These are phyloP conservation scores for Ailanthus altissimus DNA, from an alignment of 345 rosid genomes.

Conservation along the genomic window DNA sequence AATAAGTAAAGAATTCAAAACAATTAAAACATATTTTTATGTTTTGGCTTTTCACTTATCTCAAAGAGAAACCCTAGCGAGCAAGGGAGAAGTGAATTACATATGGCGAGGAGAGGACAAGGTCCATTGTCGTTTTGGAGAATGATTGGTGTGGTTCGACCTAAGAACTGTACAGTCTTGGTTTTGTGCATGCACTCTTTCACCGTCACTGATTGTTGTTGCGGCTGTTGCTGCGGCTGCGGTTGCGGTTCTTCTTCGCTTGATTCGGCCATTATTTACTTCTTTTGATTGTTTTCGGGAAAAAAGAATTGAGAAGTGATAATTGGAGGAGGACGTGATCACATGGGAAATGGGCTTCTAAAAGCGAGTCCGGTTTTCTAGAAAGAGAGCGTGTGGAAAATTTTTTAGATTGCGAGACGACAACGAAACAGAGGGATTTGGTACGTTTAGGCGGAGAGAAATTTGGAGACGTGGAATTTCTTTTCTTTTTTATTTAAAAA, in stretches of 20 bases:
- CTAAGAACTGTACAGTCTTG: conserved; percentile 79
- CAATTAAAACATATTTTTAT: not conserved
- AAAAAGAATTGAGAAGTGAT: not conserved
- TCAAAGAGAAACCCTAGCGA: conserved; percentile 33
- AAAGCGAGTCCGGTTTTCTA: not conserved
- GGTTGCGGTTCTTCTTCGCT: conserved; percentile 36
- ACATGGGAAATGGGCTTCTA: not conserved
- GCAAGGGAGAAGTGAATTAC: conserved; percentile 37
- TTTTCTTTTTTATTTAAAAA: not conserved
- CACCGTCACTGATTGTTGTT: conserved; percentile 23
- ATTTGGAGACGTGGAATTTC: conserved; percentile 6
- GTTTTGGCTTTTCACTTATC: not conserved
- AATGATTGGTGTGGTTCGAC: conserved; percentile 80
- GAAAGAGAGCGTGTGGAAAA: not conserved
- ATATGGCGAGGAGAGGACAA: conserved; percentile 96
- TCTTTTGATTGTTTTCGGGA: not conserved
- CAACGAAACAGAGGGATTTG: not conserved
- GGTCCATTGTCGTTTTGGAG: conserved; percentile 99
- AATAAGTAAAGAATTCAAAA: not conserved
- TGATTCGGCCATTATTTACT: conserved; percentile 13
- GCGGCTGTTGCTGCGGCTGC: not conserved
- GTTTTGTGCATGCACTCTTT: conserved; percentile 71
- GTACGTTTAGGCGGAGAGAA: not conserved
- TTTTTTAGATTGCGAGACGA: not conserved
- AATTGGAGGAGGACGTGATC: conserved; percentile 1